Conservation (phyloP, 108 stramenopile species). For the Phaeodactylum tricornutum region DNA sequence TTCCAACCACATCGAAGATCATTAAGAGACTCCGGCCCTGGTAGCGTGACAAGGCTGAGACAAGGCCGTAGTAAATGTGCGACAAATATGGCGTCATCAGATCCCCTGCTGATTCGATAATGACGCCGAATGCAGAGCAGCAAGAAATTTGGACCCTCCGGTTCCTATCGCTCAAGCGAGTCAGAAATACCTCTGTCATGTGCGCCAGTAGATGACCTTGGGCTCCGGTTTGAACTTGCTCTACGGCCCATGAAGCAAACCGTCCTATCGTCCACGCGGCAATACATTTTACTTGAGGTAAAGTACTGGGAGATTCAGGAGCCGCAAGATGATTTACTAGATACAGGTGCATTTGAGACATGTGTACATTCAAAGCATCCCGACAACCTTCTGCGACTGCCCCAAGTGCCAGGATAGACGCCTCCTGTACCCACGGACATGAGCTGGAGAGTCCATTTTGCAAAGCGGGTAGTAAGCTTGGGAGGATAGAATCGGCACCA, state of each 20-base stretch:
- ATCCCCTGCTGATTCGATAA: slow-evolving; percentile 77
- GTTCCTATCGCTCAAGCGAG: slow-evolving; percentile 55
- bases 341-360: slow-evolving; percentile 73
- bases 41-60: slow-evolving; percentile 50
- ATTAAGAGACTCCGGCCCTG: slow-evolving; percentile 71
- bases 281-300: slow-evolving; percentile 80
- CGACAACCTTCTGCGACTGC: slow-evolving; percentile 83
- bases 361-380: slow-evolving; percentile 59
- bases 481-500: slow-evolving; percentile 55
- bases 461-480: slow-evolving; percentile 65
- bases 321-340: slow-evolving; percentile 52
- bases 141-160: slow-evolving; percentile 79
- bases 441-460: slow-evolving; percentile 46
- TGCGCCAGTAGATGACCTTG: slow-evolving; percentile 51
- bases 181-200: slow-evolving; percentile 67
- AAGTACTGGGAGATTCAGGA: slow-evolving; percentile 22
- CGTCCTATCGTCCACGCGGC: slow-evolving; percentile 80
- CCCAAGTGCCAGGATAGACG: slow-evolving; percentile 80
- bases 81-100: slow-evolving; percentile 73
- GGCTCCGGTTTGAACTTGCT: slow-evolving; percentile 49
- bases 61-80: slow-evolving; percentile 58
- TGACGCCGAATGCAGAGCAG: slow-evolving; percentile 71
- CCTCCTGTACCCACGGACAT: slow-evolving; percentile 81
- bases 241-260: slow-evolving; percentile 74
- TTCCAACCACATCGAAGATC: slow-evolving; percentile 76